A percentile compares a stretch with the other conserved stretches of the same genome.
Conservation (phyloP, 495 filamentous ascomycete species). For the Stereocaulon alpinum region DNA sequence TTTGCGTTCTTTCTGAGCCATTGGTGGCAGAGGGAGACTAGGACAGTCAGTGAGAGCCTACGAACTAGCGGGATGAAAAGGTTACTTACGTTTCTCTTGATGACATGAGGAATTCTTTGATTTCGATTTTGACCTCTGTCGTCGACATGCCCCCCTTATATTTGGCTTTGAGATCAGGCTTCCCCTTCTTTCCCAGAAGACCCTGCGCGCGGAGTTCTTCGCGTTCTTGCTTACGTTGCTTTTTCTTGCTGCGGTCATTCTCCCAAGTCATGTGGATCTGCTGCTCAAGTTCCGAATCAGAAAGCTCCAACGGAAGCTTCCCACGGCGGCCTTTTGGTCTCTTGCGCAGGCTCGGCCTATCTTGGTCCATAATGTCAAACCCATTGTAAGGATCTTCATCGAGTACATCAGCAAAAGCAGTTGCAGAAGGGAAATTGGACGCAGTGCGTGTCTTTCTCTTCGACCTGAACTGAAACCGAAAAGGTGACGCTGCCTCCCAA, state of each 20-base stretch:
- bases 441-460: slow-evolving; percentile 8
- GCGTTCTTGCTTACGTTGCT: slow-evolving; percentile 63
- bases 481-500: slow-evolving; percentile 15
- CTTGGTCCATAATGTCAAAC: slow-evolving; percentile 76
- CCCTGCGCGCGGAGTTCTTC: slow-evolving; percentile 70
- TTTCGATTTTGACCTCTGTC: slow-evolving; percentile 59
- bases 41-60: slow-evolving; percentile 7
- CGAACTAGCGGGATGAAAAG: neutral
- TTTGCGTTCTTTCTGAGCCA: slow-evolving; percentile 67
- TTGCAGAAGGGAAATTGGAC: slow-evolving; percentile 45
- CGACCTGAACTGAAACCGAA: neutral
- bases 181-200: slow-evolving; percentile 55
- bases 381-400: slow-evolving; percentile 55
- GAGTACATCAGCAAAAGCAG: slow-evolving; percentile 54
- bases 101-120: slow-evolving; percentile 59
- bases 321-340: slow-evolving; percentile 48
- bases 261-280: slow-evolving; percentile 54
- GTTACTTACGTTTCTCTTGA: slow-evolving; percentile 49
- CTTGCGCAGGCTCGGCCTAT: slow-evolving; percentile 47
- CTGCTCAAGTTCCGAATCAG: slow-evolving; percentile 65
- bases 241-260: slow-evolving; percentile 76
- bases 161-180: slow-evolving; percentile 58
- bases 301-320: slow-evolving; percentile 41
- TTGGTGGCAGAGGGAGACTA: slow-evolving; percentile 73
- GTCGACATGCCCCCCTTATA: slow-evolving; percentile 63